Evolutionary conservation across 2,329 filamentous ascomycete species (phyloP).

Genomic region (Xenoacremonium recifei): DNA sequence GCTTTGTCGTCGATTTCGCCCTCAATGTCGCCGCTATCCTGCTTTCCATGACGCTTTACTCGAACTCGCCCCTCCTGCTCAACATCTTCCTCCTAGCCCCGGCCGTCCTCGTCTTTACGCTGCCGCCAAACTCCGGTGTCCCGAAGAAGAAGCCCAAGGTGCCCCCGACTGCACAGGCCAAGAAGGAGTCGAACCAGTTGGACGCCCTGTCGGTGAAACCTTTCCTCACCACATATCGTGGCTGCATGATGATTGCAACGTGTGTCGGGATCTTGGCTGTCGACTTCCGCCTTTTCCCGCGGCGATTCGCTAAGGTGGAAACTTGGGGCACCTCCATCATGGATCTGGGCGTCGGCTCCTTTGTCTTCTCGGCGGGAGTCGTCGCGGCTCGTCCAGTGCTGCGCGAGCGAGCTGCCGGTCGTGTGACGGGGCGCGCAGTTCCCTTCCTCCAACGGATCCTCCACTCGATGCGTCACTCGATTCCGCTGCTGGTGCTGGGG

Average conservation of each 20-base stretch:
- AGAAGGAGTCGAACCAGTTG: conserved; percentile 25
- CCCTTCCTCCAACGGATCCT: conserved; percentile 59
- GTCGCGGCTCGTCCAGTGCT: conserved; percentile 83
- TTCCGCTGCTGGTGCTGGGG: conserved; percentile 80
- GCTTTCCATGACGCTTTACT: conserved; percentile 83
- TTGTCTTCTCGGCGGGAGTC: conserved; percentile 90
- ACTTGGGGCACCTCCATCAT: conserved; percentile 99
- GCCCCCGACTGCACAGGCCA: conserved; percentile 41
- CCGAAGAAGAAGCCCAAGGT: conserved; percentile 48
- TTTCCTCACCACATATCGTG: conserved; percentile 89
- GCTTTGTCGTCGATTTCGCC: conserved; percentile 76
- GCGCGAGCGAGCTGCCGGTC: conserved; percentile 59
- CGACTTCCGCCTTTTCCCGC: conserved; percentile 89
- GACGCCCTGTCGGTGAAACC: conserved; percentile 74
- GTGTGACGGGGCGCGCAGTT: conserved; percentile 45
- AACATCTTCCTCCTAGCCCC: conserved; percentile 73
- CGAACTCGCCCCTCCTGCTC: conserved; percentile 70
- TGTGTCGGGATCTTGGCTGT: conserved; percentile 94
- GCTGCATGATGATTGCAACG: conserved; percentile 86
- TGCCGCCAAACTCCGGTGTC: conserved; percentile 39
- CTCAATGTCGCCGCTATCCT: conserved; percentile 82
- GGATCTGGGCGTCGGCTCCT: conserved; percentile 96
- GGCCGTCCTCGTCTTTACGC: conserved; percentile 59
- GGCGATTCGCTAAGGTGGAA: conserved; percentile 95
- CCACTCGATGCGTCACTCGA: conserved; percentile 71